Conservation (phyloP, 2,329 filamentous ascomycete genomes). For the Chrysoporthe deuterocubensis region DNA sequence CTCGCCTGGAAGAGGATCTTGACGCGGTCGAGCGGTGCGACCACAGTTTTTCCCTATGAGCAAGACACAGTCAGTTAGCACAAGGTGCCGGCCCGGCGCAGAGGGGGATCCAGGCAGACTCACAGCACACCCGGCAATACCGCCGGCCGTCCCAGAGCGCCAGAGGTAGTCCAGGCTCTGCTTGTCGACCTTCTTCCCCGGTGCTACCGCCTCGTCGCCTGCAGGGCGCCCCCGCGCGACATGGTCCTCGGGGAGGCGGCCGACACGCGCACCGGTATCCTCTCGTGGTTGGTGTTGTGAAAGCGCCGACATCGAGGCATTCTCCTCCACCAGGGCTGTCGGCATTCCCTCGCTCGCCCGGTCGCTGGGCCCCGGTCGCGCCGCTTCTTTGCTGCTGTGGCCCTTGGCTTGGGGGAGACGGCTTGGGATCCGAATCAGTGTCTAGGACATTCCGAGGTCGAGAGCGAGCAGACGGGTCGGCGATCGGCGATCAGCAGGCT, state of each 20-base stretch:
- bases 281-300: slow-evolving; percentile 45
- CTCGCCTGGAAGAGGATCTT: slow-evolving; percentile 98
- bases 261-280: slow-evolving; percentile 37
- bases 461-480: slow-evolving; percentile 2
- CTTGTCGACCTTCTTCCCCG: slow-evolving; percentile 61
- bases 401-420: background rate
- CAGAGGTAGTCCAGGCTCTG: slow-evolving; percentile 83
- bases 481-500: slow-evolving; percentile 9
- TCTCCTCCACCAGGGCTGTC: slow-evolving; percentile 56
- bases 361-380: slow-evolving; percentile 10
- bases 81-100: no score
- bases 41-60: slow-evolving; percentile 85
- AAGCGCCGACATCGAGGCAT: slow-evolving; percentile 63
- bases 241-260: slow-evolving; percentile 35
- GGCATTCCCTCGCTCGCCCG: slow-evolving; percentile 51
- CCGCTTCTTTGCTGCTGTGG: slow-evolving; percentile 23
- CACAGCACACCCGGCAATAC: slow-evolving; percentile 90
- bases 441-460: background rate
- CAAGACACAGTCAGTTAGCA: slow-evolving; percentile 26
- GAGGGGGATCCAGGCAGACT: slow-evolving; percentile 39
- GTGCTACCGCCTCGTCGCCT: slow-evolving; percentile 55
- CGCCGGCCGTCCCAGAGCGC: slow-evolving; percentile 84
- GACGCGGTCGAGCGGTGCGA: slow-evolving; percentile 93
- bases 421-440: background rate
- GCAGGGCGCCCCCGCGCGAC: slow-evolving; percentile 50